Evolutionary conservation across 352 stramenopile species (phyloP).

Genomic region (Globisporangium splendens): DNA sequence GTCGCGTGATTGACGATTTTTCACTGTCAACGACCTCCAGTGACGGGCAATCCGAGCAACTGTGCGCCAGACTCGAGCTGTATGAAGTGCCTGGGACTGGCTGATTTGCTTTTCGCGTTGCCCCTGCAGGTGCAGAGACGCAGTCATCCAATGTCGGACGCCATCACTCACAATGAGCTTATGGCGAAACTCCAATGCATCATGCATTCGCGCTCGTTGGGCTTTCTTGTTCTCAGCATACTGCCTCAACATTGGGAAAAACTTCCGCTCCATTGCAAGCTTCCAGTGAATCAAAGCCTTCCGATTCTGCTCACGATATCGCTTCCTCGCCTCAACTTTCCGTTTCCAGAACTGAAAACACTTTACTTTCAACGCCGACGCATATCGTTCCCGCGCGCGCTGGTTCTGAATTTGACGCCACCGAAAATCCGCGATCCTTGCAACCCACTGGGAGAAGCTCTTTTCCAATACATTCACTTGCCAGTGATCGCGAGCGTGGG

Average conservation of each 20-base stretch:
- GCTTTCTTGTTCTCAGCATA: slow-evolving; percentile 6
- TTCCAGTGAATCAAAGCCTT: slow-evolving; percentile 19
- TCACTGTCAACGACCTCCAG: slow-evolving; percentile 12
- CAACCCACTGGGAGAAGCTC: slow-evolving; percentile 6
- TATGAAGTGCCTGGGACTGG: slow-evolving; percentile 6
- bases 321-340: slow-evolving; percentile 2
- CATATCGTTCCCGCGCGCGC: slow-evolving; percentile 3
- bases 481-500: slow-evolving; percentile 8
- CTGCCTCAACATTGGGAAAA: slow-evolving; percentile 4
- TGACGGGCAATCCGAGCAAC: slow-evolving; percentile 18
- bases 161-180: slow-evolving; percentile 14
- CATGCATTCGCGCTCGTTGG: slow-evolving; percentile 14
- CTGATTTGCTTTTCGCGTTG: slow-evolving; percentile 11
- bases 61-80: slow-evolving; percentile 13
- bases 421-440: slow-evolving; percentile 1
- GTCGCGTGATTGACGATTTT: background rate
- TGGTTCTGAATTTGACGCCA: slow-evolving; percentile 10
- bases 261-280: slow-evolving; percentile 13
- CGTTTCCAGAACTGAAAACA: slow-evolving; percentile 9
- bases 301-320: slow-evolving; percentile 11
- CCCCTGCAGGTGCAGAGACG: slow-evolving; percentile 12
- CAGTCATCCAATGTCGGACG: slow-evolving; percentile 17
- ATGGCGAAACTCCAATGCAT: slow-evolving; percentile 19
- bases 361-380: slow-evolving; percentile 6
- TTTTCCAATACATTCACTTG: slow-evolving; percentile 6